Percentiles rank a stretch among this genome's conserved stretches.
phyloP scores from a whole-genome alignment of 768 basidiomycete species.

The Lactarius hengduanensis region DNA sequence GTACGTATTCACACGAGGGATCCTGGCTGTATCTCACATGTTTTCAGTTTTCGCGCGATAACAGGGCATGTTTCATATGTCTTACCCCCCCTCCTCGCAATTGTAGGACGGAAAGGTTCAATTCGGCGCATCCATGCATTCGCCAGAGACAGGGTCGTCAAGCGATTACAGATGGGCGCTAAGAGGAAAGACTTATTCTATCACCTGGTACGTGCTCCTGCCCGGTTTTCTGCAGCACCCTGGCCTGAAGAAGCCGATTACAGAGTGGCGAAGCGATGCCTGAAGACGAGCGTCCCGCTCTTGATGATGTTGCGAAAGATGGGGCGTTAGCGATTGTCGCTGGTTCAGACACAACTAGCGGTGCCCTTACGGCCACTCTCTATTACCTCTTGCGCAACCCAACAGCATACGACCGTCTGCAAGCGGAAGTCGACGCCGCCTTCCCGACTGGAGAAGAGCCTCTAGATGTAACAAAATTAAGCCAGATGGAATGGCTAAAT shows the following conservation, averaged over 20 bases:
- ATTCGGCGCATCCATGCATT: neutral
- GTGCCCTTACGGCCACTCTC: slow-evolving; percentile 36
- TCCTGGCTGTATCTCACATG: slow-evolving; percentile 12
- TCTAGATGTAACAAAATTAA: neutral
- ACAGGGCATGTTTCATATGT: slow-evolving; percentile 45
- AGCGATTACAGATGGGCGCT: slow-evolving; percentile 12
- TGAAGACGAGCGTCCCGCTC: neutral
- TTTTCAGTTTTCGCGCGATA: slow-evolving; percentile 41
- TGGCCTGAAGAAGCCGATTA: neutral
- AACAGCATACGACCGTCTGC: slow-evolving; percentile 7
- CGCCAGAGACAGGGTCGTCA: neutral
- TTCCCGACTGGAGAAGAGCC: slow-evolving; percentile 12
- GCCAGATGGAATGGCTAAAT: slow-evolving; percentile 15
- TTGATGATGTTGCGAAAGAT: slow-evolving; percentile 35
- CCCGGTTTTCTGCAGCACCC: slow-evolving; percentile 8
- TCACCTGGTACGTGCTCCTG: slow-evolving; percentile 37
- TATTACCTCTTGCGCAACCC: slow-evolving; percentile 39
- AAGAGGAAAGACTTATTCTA: slow-evolving; percentile 39
- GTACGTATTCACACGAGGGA: slow-evolving; percentile 36
- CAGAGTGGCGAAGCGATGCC: slow-evolving; percentile 3
- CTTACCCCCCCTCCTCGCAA: slow-evolving; percentile 29
- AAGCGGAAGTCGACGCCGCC: neutral
- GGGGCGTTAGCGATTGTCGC: slow-evolving; percentile 40
- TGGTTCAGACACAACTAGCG: slow-evolving; percentile 44
- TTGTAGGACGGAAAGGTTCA: neutral